Conservation (phyloP, 371 early-diverging fungal genomes). For the Conidiobolus coronatus region DNA sequence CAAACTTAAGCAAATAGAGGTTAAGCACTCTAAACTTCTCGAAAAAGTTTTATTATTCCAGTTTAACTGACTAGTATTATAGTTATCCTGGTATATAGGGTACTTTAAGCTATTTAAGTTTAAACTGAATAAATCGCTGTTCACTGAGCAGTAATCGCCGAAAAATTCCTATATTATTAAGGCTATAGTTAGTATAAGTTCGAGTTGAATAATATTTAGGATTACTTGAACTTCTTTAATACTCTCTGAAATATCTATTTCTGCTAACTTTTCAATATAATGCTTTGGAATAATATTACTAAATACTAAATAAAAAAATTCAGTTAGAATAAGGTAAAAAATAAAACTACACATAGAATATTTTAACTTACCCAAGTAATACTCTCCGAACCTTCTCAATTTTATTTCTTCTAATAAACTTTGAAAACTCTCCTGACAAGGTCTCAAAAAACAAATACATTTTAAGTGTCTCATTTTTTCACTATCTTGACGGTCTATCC, state of each 20-base stretch:
- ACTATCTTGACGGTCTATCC: constrained; percentile 56
- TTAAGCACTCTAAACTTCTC: constrained; percentile 53
- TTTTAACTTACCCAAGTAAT: constrained; percentile 54
- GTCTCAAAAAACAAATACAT: constrained; percentile 76
- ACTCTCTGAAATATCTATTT: constrained; percentile 81
- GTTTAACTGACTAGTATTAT: constrained; percentile 8
- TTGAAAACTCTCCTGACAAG: constrained; percentile 59
- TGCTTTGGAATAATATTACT: constrained; percentile 74
- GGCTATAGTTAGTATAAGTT: background rate
- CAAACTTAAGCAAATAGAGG: constrained; percentile 49
- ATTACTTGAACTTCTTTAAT: constrained; percentile 76
- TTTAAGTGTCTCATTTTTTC: constrained; percentile 87
- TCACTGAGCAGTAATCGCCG: constrained; percentile 76
- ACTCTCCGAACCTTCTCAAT: constrained; percentile 79
- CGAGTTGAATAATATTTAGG: background rate
- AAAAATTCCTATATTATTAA: constrained; percentile 46
- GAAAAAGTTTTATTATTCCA: constrained; percentile 59
- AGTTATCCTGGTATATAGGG: constrained; percentile 43
- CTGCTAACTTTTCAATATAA: constrained; percentile 76
- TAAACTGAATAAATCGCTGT: constrained; percentile 59
- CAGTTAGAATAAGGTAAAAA: background rate
- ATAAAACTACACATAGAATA: background rate
- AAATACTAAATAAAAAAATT: constrained; percentile 29
- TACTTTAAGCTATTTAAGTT: constrained; percentile 28
- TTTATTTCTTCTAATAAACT: constrained; percentile 68